phyloP scores from a whole-genome alignment of 192 early-diverging fungal species.

The Coemansia sp. region DNA sequence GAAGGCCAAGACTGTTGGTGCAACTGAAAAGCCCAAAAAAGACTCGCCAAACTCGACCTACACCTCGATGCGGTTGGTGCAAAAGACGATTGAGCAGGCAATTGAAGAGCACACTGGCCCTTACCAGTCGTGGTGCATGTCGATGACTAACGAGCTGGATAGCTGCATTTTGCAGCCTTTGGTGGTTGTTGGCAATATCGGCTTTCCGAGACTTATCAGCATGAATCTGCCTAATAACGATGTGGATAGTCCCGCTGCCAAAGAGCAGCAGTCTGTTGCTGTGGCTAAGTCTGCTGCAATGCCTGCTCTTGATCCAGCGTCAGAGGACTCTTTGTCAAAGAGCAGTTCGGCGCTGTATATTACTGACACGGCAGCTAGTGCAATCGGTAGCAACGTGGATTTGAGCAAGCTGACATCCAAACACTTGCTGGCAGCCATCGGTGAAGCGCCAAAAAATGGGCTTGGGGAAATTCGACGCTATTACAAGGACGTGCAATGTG shows the following conservation, averaged over 20 bases:
- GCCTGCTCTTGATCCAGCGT: too few species aligned
- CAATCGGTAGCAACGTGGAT: not conserved
- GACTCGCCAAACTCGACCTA: not conserved
- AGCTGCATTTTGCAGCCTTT: slow-evolving; percentile 23
- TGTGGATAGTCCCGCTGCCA: too few species aligned
- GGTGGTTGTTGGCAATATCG: slow-evolving; percentile 23
- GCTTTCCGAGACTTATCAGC: slow-evolving; percentile 1
- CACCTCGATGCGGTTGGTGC: not conserved
- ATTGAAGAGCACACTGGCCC: not conserved
- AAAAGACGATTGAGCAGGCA: not conserved
- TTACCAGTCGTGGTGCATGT: slow-evolving; percentile 6
- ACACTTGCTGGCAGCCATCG: slow-evolving; percentile 8
- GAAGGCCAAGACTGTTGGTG: not conserved
- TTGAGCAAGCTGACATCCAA: slow-evolving; percentile 1
- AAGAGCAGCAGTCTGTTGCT: too few species aligned
- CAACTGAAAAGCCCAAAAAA: not conserved
- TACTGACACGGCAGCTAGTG: too few species aligned
- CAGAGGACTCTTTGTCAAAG: too few species aligned
- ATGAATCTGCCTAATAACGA: too few species aligned
- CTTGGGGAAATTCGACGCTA: slow-evolving; percentile 7
- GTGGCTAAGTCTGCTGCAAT: too few species aligned
- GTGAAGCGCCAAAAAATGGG: slow-evolving; percentile 2
- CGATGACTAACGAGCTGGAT: slow-evolving; percentile 3
- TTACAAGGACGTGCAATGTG: slow-evolving; percentile 3
- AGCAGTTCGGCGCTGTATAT: too few species aligned